phyloP scores from a whole-genome alignment of 768 basidiomycete genomes.

The Galerina marginata region DNA sequence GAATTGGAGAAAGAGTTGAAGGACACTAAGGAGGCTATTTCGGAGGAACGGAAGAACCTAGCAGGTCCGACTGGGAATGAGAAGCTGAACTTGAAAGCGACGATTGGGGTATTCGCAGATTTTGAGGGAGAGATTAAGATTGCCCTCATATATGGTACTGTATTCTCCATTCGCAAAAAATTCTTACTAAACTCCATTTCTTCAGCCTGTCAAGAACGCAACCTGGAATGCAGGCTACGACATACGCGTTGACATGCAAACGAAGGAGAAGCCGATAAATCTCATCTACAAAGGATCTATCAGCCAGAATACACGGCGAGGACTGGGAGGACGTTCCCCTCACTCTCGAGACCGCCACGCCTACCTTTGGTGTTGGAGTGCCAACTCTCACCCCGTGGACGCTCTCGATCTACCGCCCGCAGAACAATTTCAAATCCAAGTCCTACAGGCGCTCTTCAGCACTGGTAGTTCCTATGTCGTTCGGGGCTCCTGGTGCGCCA shows the following conservation, averaged over 20 bases:
- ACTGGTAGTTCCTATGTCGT: background rate
- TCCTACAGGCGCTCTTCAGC: background rate
- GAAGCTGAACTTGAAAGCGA: conserved; percentile 34
- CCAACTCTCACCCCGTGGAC: conserved; percentile 45
- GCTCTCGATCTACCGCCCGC: conserved; percentile 30
- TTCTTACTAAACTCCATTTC: background rate
- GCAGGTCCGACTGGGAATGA: conserved; percentile 22
- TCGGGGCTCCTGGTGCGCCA: background rate
- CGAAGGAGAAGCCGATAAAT: conserved; percentile 40
- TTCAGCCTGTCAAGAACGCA: conserved; percentile 41
- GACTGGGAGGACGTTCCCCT: conserved; percentile 48
- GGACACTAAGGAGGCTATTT: conserved; percentile 28
- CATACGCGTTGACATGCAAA: conserved; percentile 47
- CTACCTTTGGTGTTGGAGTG: conserved; percentile 43
- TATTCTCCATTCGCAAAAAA: background rate
- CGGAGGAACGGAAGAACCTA: conserved; percentile 27
- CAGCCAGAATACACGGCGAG: conserved; percentile 49
- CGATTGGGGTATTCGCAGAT: conserved; percentile 43
- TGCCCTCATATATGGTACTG: conserved; percentile 44
- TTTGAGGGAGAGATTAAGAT: conserved; percentile 43
- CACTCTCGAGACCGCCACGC: conserved; percentile 48
- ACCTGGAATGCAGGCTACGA: conserved; percentile 48
- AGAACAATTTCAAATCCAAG: background rate
- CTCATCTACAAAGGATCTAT: conserved; percentile 48
- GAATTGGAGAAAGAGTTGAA: conserved; percentile 35